Evolutionary conservation across 768 basidiomycete species (phyloP).

Genomic region (Sarcomyxa edulis): DNA sequence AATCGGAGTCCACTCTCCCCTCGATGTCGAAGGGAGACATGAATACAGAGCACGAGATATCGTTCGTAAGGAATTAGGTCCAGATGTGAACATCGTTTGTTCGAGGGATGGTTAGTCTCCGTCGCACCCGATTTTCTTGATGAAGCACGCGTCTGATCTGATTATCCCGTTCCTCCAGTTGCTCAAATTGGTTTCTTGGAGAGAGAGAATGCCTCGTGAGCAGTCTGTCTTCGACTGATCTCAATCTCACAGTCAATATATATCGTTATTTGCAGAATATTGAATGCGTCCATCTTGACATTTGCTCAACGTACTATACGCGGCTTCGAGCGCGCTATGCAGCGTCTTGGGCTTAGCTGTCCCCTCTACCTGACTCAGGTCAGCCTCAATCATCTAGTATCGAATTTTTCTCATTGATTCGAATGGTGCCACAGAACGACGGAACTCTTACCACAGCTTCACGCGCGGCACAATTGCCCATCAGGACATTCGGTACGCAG

Average conservation of each 20-base stretch:
- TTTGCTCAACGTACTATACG: constrained; percentile 53
- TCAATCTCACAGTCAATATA: no score
- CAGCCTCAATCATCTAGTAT: constrained; percentile 22
- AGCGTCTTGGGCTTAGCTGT: constrained; percentile 39
- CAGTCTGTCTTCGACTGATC: no score
- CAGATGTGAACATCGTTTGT: constrained; percentile 41
- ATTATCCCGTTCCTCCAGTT: constrained; percentile 34
- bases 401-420: not conserved
- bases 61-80: constrained; percentile 25
- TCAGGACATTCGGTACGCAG: constrained; percentile 58
- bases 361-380: constrained; percentile 53
- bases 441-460: constrained; percentile 46
- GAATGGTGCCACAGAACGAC: no score
- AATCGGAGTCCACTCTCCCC: constrained; percentile 26
- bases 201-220: constrained; percentile 62
- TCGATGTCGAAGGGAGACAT: constrained; percentile 24
- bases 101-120: constrained; percentile 37
- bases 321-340: constrained; percentile 48
- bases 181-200: constrained; percentile 56
- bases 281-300: constrained; percentile 58
- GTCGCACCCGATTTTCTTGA: not conserved
- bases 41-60: constrained; percentile 27
- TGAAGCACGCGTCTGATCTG: constrained; percentile 1
- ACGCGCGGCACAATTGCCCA: constrained; percentile 50
- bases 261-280: no score